These are phyloP conservation scores for Collybia sordida DNA, from an alignment of 768 basidiomycete species.

Conservation along the genomic window DNA sequence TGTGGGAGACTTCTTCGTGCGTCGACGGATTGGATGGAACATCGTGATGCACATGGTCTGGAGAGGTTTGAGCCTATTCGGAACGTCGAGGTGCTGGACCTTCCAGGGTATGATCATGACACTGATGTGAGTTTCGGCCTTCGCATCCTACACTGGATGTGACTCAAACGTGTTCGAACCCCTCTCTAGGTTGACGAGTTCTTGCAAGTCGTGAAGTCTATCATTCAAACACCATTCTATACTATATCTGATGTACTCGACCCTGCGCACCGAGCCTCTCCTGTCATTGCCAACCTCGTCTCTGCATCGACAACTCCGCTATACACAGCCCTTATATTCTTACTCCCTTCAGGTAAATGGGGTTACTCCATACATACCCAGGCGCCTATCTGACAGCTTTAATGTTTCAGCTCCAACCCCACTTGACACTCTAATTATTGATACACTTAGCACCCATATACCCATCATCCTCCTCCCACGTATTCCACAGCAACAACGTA, in stretches of 20 bases:
- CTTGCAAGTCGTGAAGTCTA: slow-evolving; percentile 29
- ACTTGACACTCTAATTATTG: slow-evolving; percentile 47
- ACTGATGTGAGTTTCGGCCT: slow-evolving; percentile 36
- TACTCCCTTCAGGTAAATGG: slow-evolving; percentile 48
- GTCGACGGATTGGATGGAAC: slow-evolving; percentile 74
- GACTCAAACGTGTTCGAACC: slow-evolving; percentile 11
- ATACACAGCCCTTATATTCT: slow-evolving; percentile 58
- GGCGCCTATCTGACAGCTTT: slow-evolving; percentile 8
- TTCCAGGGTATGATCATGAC: slow-evolving; percentile 43
- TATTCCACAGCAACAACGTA: slow-evolving; percentile 25
- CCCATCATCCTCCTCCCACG: slow-evolving; percentile 57
- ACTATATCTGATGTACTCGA: slow-evolving; percentile 53
- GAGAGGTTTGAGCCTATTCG: slow-evolving; percentile 64
- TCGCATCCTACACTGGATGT: no score
- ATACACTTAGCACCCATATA: slow-evolving; percentile 49
- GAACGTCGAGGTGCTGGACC: slow-evolving; percentile 62
- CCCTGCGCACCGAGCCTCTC: slow-evolving; percentile 50
- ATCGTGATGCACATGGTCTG: slow-evolving; percentile 60
- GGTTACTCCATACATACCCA: neutral
- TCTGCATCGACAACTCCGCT: slow-evolving; percentile 59
- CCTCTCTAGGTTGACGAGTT: slow-evolving; percentile 30
- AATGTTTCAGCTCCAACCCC: slow-evolving; percentile 28
- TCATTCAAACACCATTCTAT: slow-evolving; percentile 58
- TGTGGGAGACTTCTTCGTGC: slow-evolving; percentile 49
- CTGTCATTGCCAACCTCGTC: slow-evolving; percentile 49